A percentile compares a stretch with the other conserved stretches of the same genome.
Conservation (phyloP, 2,329 filamentous ascomycete species). For the Colletotrichum horii region DNA sequence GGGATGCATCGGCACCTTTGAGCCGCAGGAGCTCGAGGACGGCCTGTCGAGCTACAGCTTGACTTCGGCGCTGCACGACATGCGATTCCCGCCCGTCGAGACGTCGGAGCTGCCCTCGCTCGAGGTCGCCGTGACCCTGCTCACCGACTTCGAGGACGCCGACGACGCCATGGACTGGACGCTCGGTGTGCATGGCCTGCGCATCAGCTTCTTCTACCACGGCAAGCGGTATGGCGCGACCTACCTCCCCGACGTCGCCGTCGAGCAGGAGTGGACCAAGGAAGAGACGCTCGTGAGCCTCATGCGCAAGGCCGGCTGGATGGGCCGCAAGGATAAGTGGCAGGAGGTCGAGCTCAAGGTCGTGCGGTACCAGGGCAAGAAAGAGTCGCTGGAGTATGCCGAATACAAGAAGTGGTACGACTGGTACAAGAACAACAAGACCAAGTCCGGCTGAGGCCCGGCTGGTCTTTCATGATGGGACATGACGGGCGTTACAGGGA, state of each 20-base stretch:
- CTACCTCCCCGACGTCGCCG: conserved; percentile 89
- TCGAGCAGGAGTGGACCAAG: conserved; percentile 93
- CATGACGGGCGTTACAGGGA: background rate
- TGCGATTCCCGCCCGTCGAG: conserved; percentile 63
- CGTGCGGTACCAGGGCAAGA: conserved; percentile 86
- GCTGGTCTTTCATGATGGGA: background rate
- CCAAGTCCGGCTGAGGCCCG: conserved; percentile 4
- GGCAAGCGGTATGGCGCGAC: conserved; percentile 81
- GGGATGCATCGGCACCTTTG: conserved; percentile 97
- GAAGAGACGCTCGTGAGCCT: conserved; percentile 89
- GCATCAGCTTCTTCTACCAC: conserved; percentile 81
- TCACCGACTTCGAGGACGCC: conserved; percentile 84
- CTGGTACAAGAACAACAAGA: conserved; percentile 60
- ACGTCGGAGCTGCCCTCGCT: conserved; percentile 60
- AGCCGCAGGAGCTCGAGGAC: conserved; percentile 72
- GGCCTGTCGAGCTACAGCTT: conserved; percentile 83
- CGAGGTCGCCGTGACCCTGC: conserved; percentile 76
- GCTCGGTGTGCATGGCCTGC: conserved; percentile 83
- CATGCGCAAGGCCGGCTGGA: conserved; percentile 95
- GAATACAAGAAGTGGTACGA: conserved; percentile 83
- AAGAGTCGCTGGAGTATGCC: conserved; percentile 70
- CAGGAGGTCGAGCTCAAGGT: conserved; percentile 78
- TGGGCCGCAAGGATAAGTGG: conserved; percentile 80
- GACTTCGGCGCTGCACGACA: conserved; percentile 74
- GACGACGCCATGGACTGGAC: conserved; percentile 82